Base-by-base conservation (phyloP, 2,329 filamentous ascomycete species). In the Pyricularia pennisetigena region DNA sequence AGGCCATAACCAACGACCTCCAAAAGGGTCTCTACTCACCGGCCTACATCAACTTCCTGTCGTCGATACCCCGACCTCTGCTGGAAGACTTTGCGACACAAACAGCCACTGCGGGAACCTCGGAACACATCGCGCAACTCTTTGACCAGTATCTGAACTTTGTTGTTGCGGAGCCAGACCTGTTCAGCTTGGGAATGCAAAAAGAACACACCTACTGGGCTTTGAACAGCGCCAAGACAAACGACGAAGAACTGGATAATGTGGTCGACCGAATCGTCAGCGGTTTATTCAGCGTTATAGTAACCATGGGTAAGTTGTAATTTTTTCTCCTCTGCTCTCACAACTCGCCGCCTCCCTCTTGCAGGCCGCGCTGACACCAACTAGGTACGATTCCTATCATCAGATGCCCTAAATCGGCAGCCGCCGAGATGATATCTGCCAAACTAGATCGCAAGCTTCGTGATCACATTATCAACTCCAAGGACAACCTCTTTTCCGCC, bases 71-170 rank as follows among this genome's bases (percentile, higher is more conserved):
- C 4, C 87, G 95, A 71, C 90, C 93, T 8, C 83, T 98, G 20
- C 87, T 99, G 66, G 95, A 99, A 82, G 94, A 98, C 70, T 98
- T 99, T 76, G 95, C 94, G 4, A 85, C 91, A 20, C 89, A 97
- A 76, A 96, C 94, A 12, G 94, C 93, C 6, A 82, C 90, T 32
- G 88, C 93, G 14, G 92, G 90, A 29, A 97, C 93, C 0, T 89
- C 94, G 5, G 94, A 98, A 73, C 88, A 91, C 74, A 94, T 99
- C 71, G 89, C 94, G 2, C 94, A 97, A 75, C 87, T 99, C 7
- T 99, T 90, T 74, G 95, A 99, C 76, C 95, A 99, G 77, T 98
- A 98, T 75, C 83, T 99, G 68, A 98, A 99, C 79, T 99, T 98
- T 75, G 91, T 98, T 71, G 94, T 98, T 61, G 92, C 92, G 41